Base-by-base conservation (phyloP, 306 rosid genomes). In the Cucumis melo region DNA sequence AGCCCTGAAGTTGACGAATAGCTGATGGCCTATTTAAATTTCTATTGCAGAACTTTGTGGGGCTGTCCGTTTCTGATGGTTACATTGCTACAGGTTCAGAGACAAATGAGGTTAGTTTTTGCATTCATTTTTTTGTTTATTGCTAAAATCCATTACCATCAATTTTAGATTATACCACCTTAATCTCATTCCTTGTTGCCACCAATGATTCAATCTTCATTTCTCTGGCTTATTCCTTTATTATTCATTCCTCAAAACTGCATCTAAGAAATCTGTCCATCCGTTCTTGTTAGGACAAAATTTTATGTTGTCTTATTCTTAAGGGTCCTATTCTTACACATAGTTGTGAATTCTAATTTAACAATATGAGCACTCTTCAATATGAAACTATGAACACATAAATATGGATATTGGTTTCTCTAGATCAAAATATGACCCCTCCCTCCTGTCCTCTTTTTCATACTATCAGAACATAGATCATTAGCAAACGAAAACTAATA, bases 1-100 rank as follows among this genome's bases (percentile, higher is more conserved):
- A 44, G 39, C 2, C 42, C 27, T 60, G 5, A 48, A 48, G 59
- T 61, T 65, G 15, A 48, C 42, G 59, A 24, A 36, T 75, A 73
- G 55, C 78, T 86, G 82, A 83, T 67, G 36, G 44, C 39, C 78
- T 75, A 65, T 81, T 51, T 16, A 4, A 17, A 63, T 73, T 39
- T 76, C 81, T 80, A 77, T 79, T 80, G 85, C 93, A 95, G 99
- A 95, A 95, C 84, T 95, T 95, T 19, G 99, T 95, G 78, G 99
- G 99, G 21, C 83, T 95, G 82, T 90, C 99, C 29, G 96, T 90
- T 66, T 86, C 89, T 29, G 96, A 95, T 82, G 98, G 99, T 75
- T 95, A 89, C 77, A 92, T 95, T 78, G 99, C 99, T 57, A 95
- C 99, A 14, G 99, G 99, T 82, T 92, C 99, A 57, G 99, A 95